Evolutionary conservation across 148 eudicot genomes (phyloP).

Genomic region (Heliamphora exappendiculata): DNA sequence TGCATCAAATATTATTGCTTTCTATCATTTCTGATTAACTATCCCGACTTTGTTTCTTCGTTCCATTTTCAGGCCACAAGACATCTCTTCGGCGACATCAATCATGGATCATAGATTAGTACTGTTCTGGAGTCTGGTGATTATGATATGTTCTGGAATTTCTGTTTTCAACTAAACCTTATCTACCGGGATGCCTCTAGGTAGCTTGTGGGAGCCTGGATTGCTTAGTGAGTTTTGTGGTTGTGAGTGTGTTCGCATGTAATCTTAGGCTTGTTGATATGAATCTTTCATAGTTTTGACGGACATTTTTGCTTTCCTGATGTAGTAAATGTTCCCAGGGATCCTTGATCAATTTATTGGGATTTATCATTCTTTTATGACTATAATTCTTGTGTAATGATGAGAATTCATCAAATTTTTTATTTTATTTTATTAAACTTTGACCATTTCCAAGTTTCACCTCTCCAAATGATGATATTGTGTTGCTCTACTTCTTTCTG

Average conservation of each 20-base stretch:
- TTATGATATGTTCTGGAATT: constrained; percentile 25
- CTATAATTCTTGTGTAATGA: constrained; percentile 16
- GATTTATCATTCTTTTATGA: constrained; percentile 26
- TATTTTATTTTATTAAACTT: background rate
- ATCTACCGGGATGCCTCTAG: background rate
- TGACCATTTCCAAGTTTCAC: background rate
- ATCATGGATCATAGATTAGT: constrained; percentile 17
- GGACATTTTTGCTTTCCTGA: background rate
- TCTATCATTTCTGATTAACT: background rate
- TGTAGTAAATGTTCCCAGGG: constrained; percentile 8
- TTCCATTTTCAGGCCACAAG: constrained; percentile 49
- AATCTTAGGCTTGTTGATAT: constrained; percentile 30
- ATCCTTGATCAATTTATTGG: constrained; percentile 13
- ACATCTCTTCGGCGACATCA: constrained; percentile 41
- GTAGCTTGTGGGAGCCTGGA: constrained; percentile 29
- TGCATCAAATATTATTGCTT: background rate
- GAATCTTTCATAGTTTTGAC: constrained; percentile 1
- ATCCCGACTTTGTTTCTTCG: background rate
- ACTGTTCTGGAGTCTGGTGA: constrained; percentile 31
- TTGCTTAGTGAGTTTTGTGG: constrained; percentile 27
- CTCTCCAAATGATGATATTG: background rate
- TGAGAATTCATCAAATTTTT: constrained; percentile 10
- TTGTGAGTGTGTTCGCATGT: constrained; percentile 13
- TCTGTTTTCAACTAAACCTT: constrained; percentile 26
- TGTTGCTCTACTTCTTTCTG: no score